Evolutionary conservation across 1,139 yeast species (phyloP), one percentile per base, ranked within the genome.

Genomic region (Zygotorulaspora mrakii): DNA sequence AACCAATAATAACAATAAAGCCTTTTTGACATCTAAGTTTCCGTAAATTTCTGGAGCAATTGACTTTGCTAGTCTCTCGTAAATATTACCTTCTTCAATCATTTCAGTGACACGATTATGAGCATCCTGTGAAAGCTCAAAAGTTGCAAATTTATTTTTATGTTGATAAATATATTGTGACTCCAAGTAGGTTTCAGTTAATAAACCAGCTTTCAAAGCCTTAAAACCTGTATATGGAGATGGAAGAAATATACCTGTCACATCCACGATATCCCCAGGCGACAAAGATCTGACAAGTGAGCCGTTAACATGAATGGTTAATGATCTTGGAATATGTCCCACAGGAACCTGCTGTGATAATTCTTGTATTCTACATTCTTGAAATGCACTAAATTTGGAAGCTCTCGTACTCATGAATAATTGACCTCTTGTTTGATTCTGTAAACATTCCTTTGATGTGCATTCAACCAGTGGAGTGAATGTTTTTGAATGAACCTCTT

Each of bases 31-130:
- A 64, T 94, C 98, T 34, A 79, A 71, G 59, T 91, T 95, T 27
- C 98, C 98, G 55, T 74, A 94, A 59, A 94, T 94, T 69, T 94
- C 98, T 0, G 99, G 99, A 0, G 99, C 98, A 64, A 94, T 91
- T 0, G 96, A 86, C 55, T 74, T 72, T 13, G 98, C 88, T 46
- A 94, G 70, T 48, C 82, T 76, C 39, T 82, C 81, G 66, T 91
- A 94, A 25, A 83, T 77, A 47, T 82, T 79, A 20, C 94, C 94
- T 33, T 75, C 71, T 1, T 64, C 53, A 32, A 74, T 68, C 36
- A 89, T 68, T 16, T 65, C 67, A 33, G 70, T 67, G 41, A 91
- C 79, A 47, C 75, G 74, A 2, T 63, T 67, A 48, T 76, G 76
- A 9, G 77, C 72, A 28, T 73, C 82, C 0, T 72, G 67, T 22